A percentile compares a stretch with the other conserved stretches of the same genome.
These are phyloP conservation scores for Gyrodon lividus DNA, from an alignment of 768 basidiomycete genomes.

Conservation along the genomic window DNA sequence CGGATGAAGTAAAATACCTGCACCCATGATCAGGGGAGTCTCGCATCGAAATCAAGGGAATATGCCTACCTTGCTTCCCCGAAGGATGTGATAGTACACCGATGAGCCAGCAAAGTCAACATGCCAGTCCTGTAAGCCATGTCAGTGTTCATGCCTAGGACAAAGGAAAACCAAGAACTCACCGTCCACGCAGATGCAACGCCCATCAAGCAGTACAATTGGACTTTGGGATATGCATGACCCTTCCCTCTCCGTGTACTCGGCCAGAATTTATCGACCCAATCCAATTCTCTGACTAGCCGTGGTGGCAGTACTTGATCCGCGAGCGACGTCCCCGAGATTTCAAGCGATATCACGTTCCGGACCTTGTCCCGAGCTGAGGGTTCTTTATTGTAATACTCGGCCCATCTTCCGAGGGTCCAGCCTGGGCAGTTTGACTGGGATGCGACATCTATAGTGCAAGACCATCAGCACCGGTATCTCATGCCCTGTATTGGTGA, in stretches of 20 bases:
- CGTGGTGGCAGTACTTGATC: conserved; percentile 80
- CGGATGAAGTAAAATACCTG: conserved; percentile 95
- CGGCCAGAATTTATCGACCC: conserved; percentile 98
- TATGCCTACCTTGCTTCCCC: conserved; percentile 69
- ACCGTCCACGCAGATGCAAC: conserved; percentile 94
- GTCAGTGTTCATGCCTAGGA: background rate
- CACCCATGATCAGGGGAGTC: conserved; percentile 1
- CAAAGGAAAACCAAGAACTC: conserved; percentile 28
- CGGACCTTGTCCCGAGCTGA: conserved; percentile 78
- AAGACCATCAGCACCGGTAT: conserved; percentile 1
- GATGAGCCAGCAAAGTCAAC: conserved; percentile 97
- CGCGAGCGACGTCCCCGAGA: conserved; percentile 81
- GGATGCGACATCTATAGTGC: conserved; percentile 71
- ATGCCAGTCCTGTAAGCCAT: conserved; percentile 82
- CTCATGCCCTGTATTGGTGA: background rate
- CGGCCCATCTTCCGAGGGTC: conserved; percentile 89
- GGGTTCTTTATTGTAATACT: conserved; percentile 73
- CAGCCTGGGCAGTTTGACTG: conserved; percentile 86
- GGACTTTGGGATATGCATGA: conserved; percentile 86
- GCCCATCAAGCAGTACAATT: conserved; percentile 96
- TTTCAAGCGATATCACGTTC: conserved; percentile 95
- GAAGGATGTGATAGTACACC: conserved; percentile 94
- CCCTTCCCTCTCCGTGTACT: conserved; percentile 69
- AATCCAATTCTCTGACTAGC: conserved; percentile 86
- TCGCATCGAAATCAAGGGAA: background rate